These are phyloP conservation scores for Centella asiatica DNA, from an alignment of 129 eudicot species.

Conservation along the genomic window DNA sequence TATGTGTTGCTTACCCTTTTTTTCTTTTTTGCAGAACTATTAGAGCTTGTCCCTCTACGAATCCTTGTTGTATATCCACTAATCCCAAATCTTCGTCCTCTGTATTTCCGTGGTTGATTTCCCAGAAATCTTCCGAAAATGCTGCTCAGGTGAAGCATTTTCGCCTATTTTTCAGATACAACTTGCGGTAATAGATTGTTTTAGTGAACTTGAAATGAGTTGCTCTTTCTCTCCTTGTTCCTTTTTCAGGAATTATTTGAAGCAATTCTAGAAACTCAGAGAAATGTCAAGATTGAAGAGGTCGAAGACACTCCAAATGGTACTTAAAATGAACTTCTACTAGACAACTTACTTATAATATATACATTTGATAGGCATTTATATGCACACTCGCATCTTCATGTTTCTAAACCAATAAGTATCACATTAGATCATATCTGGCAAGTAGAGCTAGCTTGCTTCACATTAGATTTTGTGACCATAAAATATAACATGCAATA, in stretches of 20 bases:
- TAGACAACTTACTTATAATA: neutral
- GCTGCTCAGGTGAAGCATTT: slow-evolving; percentile 49
- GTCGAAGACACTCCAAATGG: slow-evolving; percentile 71
- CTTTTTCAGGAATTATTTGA: slow-evolving; percentile 60
- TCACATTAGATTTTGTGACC: no score
- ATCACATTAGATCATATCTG: no score
- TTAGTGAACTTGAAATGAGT: neutral
- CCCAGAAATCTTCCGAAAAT: slow-evolving; percentile 37
- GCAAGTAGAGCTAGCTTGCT: no score
- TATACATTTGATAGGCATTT: neutral
- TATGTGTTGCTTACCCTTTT: neutral
- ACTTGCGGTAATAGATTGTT: neutral
- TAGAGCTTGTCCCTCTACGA: slow-evolving; percentile 78
- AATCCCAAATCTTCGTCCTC: slow-evolving; percentile 71
- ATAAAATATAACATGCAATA: no score
- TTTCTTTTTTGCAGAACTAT: slow-evolving; percentile 51
- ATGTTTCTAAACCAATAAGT: neutral
- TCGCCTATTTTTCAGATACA: neutral
- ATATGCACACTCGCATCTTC: neutral
- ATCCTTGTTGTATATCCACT: slow-evolving; percentile 83
- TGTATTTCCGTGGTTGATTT: slow-evolving; percentile 72
- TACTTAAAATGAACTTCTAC: slow-evolving; percentile 14
- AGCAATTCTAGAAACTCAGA: slow-evolving; percentile 78
- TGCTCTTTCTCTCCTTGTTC: slow-evolving; percentile 8
- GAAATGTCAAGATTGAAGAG: slow-evolving; percentile 62